These are phyloP conservation scores for Xylaria digitata DNA, from an alignment of 2,329 filamentous ascomycete genomes.

Conservation along the genomic window DNA sequence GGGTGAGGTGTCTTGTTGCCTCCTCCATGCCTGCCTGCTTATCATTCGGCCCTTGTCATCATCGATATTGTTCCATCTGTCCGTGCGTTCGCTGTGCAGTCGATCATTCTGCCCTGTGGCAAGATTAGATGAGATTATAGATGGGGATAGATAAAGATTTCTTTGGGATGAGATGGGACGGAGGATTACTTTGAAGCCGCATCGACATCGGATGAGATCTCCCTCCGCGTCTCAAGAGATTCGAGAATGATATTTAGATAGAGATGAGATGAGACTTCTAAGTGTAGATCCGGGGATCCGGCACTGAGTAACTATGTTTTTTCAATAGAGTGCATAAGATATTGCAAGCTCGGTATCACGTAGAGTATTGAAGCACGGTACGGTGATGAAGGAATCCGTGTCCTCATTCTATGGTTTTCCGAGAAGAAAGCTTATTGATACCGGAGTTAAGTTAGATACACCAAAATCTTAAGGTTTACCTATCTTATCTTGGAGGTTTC, in stretches of 20 bases:
- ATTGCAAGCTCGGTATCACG: slow-evolving; percentile 11
- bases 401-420: slow-evolving; percentile 4
- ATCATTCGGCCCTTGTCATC: background rate
- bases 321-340: slow-evolving; percentile 2
- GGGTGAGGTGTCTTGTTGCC: background rate
- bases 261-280: slow-evolving; percentile 19
- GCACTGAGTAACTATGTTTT: background rate
- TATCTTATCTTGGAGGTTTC: slow-evolving; percentile 1
- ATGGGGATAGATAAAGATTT: slow-evolving; percentile 3
- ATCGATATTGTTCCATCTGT: background rate
- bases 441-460: background rate
- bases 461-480: background rate
- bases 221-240: slow-evolving; percentile 29
- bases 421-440: slow-evolving; percentile 4
- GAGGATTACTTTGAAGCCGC: slow-evolving; percentile 6
- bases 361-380: slow-evolving; percentile 8
- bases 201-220: slow-evolving; percentile 30
- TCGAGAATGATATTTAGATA: slow-evolving; percentile 21
- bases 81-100: slow-evolving; percentile 17
- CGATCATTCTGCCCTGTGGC: slow-evolving; percentile 20
- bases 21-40: slow-evolving; percentile 7
- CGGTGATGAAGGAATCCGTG: slow-evolving; percentile 20
- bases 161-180: background rate
- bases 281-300: slow-evolving; percentile 20
- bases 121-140: slow-evolving; percentile 19